A percentile compares a stretch with the other conserved stretches of the same genome.
Conservation (phyloP, 192 early-diverging fungal genomes). For the Backusella psychrophila region DNA sequence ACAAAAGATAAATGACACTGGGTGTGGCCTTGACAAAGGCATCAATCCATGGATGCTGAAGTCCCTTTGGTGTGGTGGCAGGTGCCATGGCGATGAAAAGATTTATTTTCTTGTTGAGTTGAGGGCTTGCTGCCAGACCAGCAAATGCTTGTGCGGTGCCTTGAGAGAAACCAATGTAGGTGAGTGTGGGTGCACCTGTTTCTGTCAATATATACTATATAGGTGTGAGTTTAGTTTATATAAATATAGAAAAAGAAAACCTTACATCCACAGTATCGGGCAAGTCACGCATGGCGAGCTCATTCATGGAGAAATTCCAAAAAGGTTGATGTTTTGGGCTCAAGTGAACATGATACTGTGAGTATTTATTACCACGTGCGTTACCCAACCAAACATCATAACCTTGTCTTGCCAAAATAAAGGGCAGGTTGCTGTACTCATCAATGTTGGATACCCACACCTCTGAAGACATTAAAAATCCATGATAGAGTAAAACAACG, state of each 20-base stretch:
- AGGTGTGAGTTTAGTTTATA: neutral
- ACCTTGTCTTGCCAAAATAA: slow-evolving; percentile 81
- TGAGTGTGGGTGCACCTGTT: slow-evolving; percentile 76
- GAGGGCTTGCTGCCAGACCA: slow-evolving; percentile 73
- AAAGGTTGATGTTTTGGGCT: slow-evolving; percentile 68
- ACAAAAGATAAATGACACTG: slow-evolving; percentile 81
- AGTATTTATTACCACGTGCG: slow-evolving; percentile 93
- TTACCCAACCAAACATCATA: slow-evolving; percentile 99
- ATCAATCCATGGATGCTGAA: slow-evolving; percentile 77
- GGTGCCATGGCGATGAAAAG: slow-evolving; percentile 91
- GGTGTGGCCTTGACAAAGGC: slow-evolving; percentile 84
- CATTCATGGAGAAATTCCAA: slow-evolving; percentile 96
- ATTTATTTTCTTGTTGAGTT: slow-evolving; percentile 81
- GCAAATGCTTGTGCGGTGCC: slow-evolving; percentile 90
- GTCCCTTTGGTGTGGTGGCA: slow-evolving; percentile 80
- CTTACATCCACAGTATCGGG: slow-evolving; percentile 80
- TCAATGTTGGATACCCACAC: slow-evolving; percentile 88
- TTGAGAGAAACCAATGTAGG: slow-evolving; percentile 97
- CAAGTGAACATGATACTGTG: slow-evolving; percentile 73
- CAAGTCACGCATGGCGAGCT: slow-evolving; percentile 84
- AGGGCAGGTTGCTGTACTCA: slow-evolving; percentile 72
- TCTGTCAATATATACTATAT: slow-evolving; percentile 75
- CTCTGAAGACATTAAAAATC: slow-evolving; percentile 91
- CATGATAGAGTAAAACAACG: slow-evolving; percentile 93
- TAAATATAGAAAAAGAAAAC: neutral